phyloP scores from a whole-genome alignment of 177 flowering plant species.

The Vitis hybrid region DNA sequence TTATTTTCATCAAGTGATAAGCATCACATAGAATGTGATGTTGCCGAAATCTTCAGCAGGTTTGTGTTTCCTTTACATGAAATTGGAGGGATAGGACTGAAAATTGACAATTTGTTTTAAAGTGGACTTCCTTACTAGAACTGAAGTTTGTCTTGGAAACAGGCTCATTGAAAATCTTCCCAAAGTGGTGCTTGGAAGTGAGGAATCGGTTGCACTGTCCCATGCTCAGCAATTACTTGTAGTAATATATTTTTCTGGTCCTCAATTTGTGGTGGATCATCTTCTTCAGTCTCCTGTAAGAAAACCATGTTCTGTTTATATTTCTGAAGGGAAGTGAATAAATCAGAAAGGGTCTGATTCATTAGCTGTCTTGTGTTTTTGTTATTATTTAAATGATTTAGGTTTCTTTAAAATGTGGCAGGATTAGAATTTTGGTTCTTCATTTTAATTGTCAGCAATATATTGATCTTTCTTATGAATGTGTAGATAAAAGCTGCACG shows the following conservation, averaged over 20 bases:
- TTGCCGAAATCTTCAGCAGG: slow-evolving; percentile 75
- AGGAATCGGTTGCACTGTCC: slow-evolving; percentile 64
- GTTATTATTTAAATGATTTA: not conserved
- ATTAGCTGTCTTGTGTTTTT: slow-evolving; percentile 3
- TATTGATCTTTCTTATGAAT: slow-evolving; percentile 4
- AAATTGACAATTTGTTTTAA: not conserved
- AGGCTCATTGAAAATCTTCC: slow-evolving; percentile 91
- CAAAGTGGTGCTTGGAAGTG: slow-evolving; percentile 69
- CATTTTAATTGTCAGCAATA: not conserved
- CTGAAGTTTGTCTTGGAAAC: slow-evolving; percentile 17
- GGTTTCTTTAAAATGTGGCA: not conserved
- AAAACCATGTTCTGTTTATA: not conserved
- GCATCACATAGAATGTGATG: slow-evolving; percentile 42
- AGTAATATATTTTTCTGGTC: slow-evolving; percentile 81
- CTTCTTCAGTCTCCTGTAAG: slow-evolving; percentile 82
- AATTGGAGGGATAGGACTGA: not conserved
- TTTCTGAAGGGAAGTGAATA: not conserved
- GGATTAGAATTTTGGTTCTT: not conserved
- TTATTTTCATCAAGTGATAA: slow-evolving; percentile 39
- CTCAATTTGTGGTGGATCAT: slow-evolving; percentile 68
- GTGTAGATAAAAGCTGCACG: slow-evolving; percentile 63
- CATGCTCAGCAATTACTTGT: slow-evolving; percentile 74
- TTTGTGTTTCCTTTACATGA: slow-evolving; percentile 15
- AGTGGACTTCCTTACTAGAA: not conserved
- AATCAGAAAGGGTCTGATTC: too few relatives aligned